Base-by-base conservation (phyloP, 371 early-diverging fungal species). In the Paraphysoderma sedebokerense region DNA sequence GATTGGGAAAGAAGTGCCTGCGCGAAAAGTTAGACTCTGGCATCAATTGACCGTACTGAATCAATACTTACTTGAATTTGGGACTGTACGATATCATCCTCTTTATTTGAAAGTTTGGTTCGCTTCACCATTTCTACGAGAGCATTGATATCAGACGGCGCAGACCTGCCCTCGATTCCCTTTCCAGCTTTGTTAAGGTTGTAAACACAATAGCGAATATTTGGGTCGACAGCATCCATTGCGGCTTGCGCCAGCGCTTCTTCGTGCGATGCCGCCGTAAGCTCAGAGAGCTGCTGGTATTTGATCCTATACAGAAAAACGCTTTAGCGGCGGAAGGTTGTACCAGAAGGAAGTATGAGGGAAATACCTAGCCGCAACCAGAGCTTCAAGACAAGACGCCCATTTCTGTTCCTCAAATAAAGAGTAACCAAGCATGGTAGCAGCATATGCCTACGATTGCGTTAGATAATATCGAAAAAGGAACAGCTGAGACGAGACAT, bases 191-290 rank as follows among this genome's bases (percentile, higher is more conserved):
- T 42, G 27, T 28, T 74, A 33, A 84, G 66, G 29, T 74, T 72
- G 56, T 82, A 85, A 11, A 76, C 81, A 55, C 83, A 85, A 60
- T 74, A 85, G 32, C 82, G 75, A 53, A 87, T 77, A 56, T 73
- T 79, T 49, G 85, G 85, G 40, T 83, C 86, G 46, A 85, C 76
- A 7, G 66, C 73, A 53, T 85, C 85, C 36, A 85, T 72, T 0
- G 78, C 72, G 13, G 76, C 59, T 44, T 77, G 79, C 48, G 74
- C 76, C 3, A 84, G 61, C 2, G 77, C 69, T n/a, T 17, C 49
- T 31, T 48, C 33, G 52, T 76, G 73, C 38, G 74, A 68, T 44
- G 74, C 72, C n/a, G 72, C 56, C 22, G 63, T 59, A 50, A 56
- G 46, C 23, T 38, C 48, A 3, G 79, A 72, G 28, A 86, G 67